Evolutionary conservation across 23 red algal genomes (phyloP), one percentile per base, ranked within the genome.

Genomic region (Gracilaria vermiculophylla): DNA sequence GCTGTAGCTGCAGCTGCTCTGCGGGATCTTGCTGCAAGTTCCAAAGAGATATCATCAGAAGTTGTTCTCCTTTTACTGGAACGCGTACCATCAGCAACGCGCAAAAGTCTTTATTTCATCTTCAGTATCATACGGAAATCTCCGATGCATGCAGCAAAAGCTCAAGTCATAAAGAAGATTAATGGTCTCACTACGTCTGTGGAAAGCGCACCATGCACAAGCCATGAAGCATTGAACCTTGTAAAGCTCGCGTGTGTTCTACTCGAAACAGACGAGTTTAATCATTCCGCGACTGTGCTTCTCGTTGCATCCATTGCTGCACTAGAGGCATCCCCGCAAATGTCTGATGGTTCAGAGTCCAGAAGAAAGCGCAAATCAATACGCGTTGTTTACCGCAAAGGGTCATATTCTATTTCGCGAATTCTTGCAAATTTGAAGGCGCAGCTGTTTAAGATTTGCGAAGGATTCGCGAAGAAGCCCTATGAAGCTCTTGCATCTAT

Each of bases 321-420:
- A 24, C 23, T 86, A 13, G 61, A 86, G 31, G 44, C 62, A 40
- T 53, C 66, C 32, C 44, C 61, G 16, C 56, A 45, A 36, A 31
- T 31, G n/a, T 33, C 62, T 12, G 19, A 44, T 7, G 76, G 50
- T 17, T 19, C 47, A 0, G 62, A 86, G 5, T 32, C 67, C 1
- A 62, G 81, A 74, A 65, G 53, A 28, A 86, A 70, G 17, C 60
- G 51, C 34, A 86, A 86, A 54, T 58, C 81, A 40, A 55, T 86
- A 29, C 51, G 24, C 24, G 41, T 21, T 19, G 50, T 50, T 25
- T 86, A 86, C 43, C 21, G 27, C 11, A 52, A 50, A 31, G 66
- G 47, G 36, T 11, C 50, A 32, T 5, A 25, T 48, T 52, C 42
- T 13, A 25, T 43, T 74, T 45, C 65, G 42, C 12, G 13, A 29